Evolutionary conservation across 139 green algal genomes (phyloP).

Genomic region (Picocystis salinarum): DNA sequence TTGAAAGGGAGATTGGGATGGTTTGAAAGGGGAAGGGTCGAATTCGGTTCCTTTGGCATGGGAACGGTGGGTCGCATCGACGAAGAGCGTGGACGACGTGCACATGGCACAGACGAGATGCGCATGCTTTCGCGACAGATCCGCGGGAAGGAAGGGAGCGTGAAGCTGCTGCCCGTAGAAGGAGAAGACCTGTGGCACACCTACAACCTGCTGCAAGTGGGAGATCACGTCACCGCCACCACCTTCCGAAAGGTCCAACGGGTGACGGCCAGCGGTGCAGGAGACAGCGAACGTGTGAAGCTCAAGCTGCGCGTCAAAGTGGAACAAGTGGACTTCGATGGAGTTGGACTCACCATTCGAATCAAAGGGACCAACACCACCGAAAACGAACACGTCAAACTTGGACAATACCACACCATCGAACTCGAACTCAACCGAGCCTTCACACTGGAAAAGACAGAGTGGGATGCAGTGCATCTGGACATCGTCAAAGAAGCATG

Average conservation of each 20-base stretch:
- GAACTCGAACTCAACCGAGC: slow-evolving; percentile 59
- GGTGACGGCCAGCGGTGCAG: background rate
- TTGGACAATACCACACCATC: slow-evolving; percentile 86
- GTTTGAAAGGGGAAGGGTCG: too few species aligned
- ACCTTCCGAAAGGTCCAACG: slow-evolving; percentile 45
- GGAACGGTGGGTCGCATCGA: too few species aligned
- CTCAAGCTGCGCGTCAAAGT: slow-evolving; percentile 38
- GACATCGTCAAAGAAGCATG: slow-evolving; percentile 33
- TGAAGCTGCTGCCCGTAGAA: too few species aligned
- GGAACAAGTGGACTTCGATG: slow-evolving; percentile 65
- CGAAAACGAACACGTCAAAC: slow-evolving; percentile 78
- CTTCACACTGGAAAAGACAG: slow-evolving; percentile 60
- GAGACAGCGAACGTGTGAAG: slow-evolving; percentile 1
- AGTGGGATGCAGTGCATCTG: slow-evolving; percentile 69
- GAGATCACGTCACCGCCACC: slow-evolving; percentile 48
- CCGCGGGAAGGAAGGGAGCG: too few species aligned
- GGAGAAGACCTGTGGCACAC: slow-evolving; percentile 85
- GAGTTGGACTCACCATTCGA: slow-evolving; percentile 12
- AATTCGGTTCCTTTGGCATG: too few species aligned
- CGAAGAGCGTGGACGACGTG: too few species aligned
- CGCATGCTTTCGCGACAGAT: too few species aligned
- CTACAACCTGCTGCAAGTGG: slow-evolving; percentile 51
- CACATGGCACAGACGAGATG: too few species aligned
- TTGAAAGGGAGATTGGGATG: too few species aligned
- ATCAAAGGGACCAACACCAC: slow-evolving; percentile 31